Evolutionary conservation across 495 filamentous ascomycete genomes (phyloP), one percentile per base, ranked within the genome.

Genomic region (Penicillium dipodomyicola): DNA sequence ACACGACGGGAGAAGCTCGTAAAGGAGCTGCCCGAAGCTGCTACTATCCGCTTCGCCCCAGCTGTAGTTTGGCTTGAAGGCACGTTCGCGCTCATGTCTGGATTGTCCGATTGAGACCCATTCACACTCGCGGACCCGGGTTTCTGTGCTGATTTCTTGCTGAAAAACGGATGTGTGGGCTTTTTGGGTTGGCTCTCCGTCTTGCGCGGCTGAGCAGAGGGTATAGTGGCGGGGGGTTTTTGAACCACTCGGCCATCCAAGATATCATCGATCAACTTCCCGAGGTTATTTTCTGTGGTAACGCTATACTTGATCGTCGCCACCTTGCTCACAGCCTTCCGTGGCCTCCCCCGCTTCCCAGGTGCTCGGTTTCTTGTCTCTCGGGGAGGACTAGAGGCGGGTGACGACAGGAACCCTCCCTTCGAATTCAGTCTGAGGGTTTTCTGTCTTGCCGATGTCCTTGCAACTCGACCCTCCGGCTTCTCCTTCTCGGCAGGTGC

Each of bases 121-220:
- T 22, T 20, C 1, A 23, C 15, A 20, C n/a, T 25, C 25, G 33
- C 14, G 0, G 11, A 2, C 19, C 65, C 59, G 2, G 49, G 1
- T 25, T 67, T 71, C 12, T 49, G 57, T 2, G 63, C 8, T 4
- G 63, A 8, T n/a, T 72, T 76, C 40, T 77, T 77, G 48, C 78
- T 50, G 64, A 96, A 96, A 64, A 96, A 96, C 0, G 92, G 92
- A 72, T 96, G 92, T 0, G 88, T 87, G 3, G 81, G 57, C 64
- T 89, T 95, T 22, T 71, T 51, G 30, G 82, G 70, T 30, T 68
- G 22, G 15, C 23, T 71, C 14, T 52, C 56, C 25, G 72, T 63
- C n/a, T 35, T 54, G 37, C 52, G 57, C 8, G 63, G 29, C 37
- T 60, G 43, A 14, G 59, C 25, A 27, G 54, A 15, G 22, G 52